Conservation (phyloP, 129 eudicot species). For the Flaveria ramosissima region DNA sequence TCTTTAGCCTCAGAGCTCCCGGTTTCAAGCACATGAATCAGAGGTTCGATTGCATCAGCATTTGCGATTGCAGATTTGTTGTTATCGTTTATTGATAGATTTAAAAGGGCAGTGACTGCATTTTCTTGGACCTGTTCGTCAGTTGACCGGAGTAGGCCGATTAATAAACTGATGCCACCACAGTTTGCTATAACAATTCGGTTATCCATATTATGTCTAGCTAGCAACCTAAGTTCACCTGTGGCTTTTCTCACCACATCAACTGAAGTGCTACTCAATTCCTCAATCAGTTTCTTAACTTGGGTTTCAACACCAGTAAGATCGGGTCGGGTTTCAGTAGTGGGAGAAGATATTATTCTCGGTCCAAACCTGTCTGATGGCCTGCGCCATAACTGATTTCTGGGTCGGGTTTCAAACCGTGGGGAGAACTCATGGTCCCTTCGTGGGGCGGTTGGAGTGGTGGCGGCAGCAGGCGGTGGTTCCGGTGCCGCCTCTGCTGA, state of each 20-base stretch:
- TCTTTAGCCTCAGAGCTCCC: slow-evolving; percentile 91
- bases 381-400: slow-evolving; percentile 67
- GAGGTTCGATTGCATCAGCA: slow-evolving; percentile 81
- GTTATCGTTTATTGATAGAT: slow-evolving; percentile 82
- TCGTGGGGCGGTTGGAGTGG: slow-evolving; percentile 38
- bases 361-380: slow-evolving; percentile 65
- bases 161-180: slow-evolving; percentile 67
- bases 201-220: slow-evolving; percentile 82
- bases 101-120: slow-evolving; percentile 89
- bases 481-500: slow-evolving; percentile 65
- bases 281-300: slow-evolving; percentile 61
- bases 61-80: slow-evolving; percentile 79
- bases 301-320: slow-evolving; percentile 65
- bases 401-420: slow-evolving; percentile 54
- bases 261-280: slow-evolving; percentile 50
- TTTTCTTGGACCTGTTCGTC: slow-evolving; percentile 72
- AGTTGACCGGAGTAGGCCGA: slow-evolving; percentile 62
- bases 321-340: slow-evolving; percentile 58
- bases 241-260: slow-evolving; percentile 62
- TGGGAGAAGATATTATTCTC: slow-evolving; percentile 56
- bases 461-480: slow-evolving; percentile 46
- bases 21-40: slow-evolving; percentile 77
- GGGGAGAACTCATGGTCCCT: slow-evolving; percentile 64
- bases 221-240: slow-evolving; percentile 65
- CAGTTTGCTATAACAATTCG: slow-evolving; percentile 71